A percentile compares a stretch with the other conserved stretches of the same genome.
phyloP scores from a whole-genome alignment of 2,329 filamentous ascomycete species.

The Penicillium sp. region DNA sequence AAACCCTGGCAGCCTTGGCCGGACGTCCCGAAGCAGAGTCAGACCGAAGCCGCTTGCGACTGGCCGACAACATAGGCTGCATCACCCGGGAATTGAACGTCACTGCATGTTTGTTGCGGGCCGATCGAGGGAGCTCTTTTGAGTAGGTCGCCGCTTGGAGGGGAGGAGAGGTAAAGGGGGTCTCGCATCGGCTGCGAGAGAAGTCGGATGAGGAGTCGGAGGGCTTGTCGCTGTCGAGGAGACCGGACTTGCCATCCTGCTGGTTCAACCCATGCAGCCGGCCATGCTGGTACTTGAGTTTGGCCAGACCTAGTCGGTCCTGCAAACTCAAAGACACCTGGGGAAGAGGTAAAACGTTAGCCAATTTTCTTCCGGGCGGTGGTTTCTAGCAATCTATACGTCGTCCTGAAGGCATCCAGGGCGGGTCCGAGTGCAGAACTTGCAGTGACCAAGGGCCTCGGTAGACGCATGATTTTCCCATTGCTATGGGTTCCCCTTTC shows the following conservation, averaged over 20 bases:
- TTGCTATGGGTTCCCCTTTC: conserved; percentile 6
- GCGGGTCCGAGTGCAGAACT: not conserved
- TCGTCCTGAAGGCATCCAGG: not conserved
- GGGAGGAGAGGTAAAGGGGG: conserved; percentile 73
- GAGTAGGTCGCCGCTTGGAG: conserved; percentile 81
- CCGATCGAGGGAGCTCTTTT: conserved; percentile 67
- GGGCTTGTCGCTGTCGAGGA: conserved; percentile 66
- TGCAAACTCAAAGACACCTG: conserved; percentile 92
- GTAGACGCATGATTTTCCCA: not conserved
- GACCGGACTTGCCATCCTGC: conserved; percentile 69
- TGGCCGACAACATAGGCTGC: conserved; percentile 48
- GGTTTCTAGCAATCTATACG: not conserved
- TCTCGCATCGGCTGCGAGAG: conserved; percentile 59
- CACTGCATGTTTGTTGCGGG: conserved; percentile 44
- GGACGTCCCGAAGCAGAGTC: conserved; percentile 55
- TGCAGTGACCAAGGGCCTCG: not conserved
- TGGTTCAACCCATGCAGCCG: conserved; percentile 78
- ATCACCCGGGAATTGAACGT: conserved; percentile 44
- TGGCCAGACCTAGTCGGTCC: conserved; percentile 89
- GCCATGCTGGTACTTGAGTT: conserved; percentile 95
- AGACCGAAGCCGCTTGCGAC: conserved; percentile 69
- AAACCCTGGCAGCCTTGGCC: conserved; percentile 59
- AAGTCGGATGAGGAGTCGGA: conserved; percentile 85
- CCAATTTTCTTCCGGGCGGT: not conserved
- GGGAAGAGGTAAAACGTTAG: conserved; percentile 7